Evolutionary conservation across 495 filamentous ascomycete species (phyloP).

Genomic region (Penicillium waksmanii): DNA sequence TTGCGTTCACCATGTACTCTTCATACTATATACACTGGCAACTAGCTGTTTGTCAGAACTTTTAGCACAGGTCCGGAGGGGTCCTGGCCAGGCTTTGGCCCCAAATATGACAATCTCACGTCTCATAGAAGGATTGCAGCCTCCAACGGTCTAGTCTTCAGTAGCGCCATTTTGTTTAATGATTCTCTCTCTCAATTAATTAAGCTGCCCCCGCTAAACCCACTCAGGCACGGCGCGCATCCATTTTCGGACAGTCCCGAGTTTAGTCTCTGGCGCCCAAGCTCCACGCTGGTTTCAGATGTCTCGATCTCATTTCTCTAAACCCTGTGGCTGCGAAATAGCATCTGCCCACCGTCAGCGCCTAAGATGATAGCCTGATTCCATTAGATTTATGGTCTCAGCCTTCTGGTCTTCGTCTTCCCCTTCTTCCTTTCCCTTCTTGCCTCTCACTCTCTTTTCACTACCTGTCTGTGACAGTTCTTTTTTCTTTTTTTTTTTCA

Average conservation of each 20-base stretch:
- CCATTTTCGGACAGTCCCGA: conserved; percentile 24
- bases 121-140: conserved; percentile 3
- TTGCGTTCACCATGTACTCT: not conserved
- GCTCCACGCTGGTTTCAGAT: conserved; percentile 42
- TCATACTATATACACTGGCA: not conserved
- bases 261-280: conserved; percentile 13
- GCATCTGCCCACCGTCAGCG: not conserved
- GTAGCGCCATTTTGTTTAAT: not conserved
- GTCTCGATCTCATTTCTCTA: conserved; percentile 31
- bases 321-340: conserved; percentile 15
- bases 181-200: conserved; percentile 13
- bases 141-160: conserved; percentile 2
- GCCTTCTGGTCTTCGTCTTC: conserved; percentile 9
- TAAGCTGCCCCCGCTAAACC: conserved; percentile 25
- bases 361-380: not conserved
- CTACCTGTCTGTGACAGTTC: conserved; percentile 34
- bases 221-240: conserved; percentile 9
- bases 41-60: conserved; percentile 1
- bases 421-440: conserved; percentile 5
- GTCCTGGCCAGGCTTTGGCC: not conserved
- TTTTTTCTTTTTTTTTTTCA: conserved; percentile 18
- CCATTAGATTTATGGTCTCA: conserved; percentile 2
- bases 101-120: conserved; percentile 2
- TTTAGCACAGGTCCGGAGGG: not conserved
- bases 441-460: conserved; percentile 15